A percentile compares a stretch with the other conserved stretches of the same genome.
Conservation (phyloP, 1,139 yeast species). For the Yamadazyma songkhlaensis region DNA sequence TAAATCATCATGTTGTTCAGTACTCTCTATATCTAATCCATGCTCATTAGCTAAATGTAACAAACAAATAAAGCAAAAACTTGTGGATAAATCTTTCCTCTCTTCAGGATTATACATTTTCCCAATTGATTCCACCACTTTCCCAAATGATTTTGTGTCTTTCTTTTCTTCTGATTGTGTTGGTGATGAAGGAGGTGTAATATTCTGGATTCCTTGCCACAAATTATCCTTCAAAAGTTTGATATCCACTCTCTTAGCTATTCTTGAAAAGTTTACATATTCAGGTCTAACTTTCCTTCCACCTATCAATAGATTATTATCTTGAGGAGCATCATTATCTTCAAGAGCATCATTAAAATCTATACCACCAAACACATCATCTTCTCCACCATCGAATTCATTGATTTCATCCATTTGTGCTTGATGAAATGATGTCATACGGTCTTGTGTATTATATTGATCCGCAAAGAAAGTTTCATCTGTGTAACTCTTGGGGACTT, state of each 20-base stretch:
- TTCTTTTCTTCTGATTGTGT: constrained; percentile 8
- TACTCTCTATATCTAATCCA: constrained; percentile 63
- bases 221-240: constrained; percentile 74
- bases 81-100: constrained; percentile 71
- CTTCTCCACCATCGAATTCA: constrained; percentile 21
- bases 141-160: constrained; percentile 32
- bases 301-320: constrained; percentile 28
- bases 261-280: constrained; percentile 70
- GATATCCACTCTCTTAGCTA: constrained; percentile 85
- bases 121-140: constrained; percentile 51
- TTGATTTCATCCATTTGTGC: constrained; percentile 45
- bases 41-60: constrained; percentile 89
- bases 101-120: constrained; percentile 50
- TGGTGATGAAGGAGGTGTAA: constrained; percentile 8
- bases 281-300: constrained; percentile 51
- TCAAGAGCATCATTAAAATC: constrained; percentile 32
- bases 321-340: constrained; percentile 20
- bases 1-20: constrained; percentile 57
- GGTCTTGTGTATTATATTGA: constrained; percentile 47
- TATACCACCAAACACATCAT: constrained; percentile 14
- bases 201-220: constrained; percentile 57
- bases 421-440: constrained; percentile 42
- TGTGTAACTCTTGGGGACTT: constrained; percentile 29
- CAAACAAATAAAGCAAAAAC: constrained; percentile 82
- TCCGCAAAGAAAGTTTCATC: constrained; percentile 79